Evolutionary conservation across 2,329 filamentous ascomycete genomes (phyloP), one percentile per base, ranked within the genome.

Genomic region (Botrytis deweyae): DNA sequence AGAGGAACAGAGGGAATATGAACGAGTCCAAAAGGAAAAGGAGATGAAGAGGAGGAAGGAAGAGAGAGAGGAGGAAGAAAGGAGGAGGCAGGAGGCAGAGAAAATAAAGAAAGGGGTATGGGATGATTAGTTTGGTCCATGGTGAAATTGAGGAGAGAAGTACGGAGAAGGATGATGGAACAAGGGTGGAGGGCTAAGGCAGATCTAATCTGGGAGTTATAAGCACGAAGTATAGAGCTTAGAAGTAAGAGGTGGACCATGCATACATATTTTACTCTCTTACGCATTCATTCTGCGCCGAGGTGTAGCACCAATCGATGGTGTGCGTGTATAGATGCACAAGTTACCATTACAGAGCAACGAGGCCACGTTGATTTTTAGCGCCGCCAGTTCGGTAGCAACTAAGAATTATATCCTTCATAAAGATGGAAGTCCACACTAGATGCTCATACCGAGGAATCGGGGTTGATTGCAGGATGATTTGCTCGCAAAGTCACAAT

Each of bases 1-100:
- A 1, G 94, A 97, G 76, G 95, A 98, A 84, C 93, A 97, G 86
- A 88, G 87, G 78, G 93, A 93, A 72, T 98, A 96, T 81, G 95
- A 98, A 79, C 89, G 87, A 77, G 91, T 93, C 1, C 86, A 96
- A 75, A 90, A 91, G 79, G 93, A 97, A 83, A 93, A 95, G 84
- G 95, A 97, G 86, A 90, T 90, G 79, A 94, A 90, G 85, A 88
- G 89, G 78, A 85, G 90, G 74, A 92, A 95, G 74, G 88, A 89
- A 78, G 93, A 95, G 82, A 90, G 87, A 80, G 88, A 89, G 73
- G 89, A 90, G 82, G 88, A 84, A 78, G 83, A 84, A 76, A 86
- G 85, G 79, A 87, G 88, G 76, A 89, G 89, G 79, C 88, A 91
- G 79, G 89, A 89, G 49, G 85, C 85, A 64, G 92, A 95, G 81